Evolutionary conservation across 148 eudicot genomes (phyloP), one percentile per base, ranked within the genome.

Genomic region (Rheum nobile): DNA sequence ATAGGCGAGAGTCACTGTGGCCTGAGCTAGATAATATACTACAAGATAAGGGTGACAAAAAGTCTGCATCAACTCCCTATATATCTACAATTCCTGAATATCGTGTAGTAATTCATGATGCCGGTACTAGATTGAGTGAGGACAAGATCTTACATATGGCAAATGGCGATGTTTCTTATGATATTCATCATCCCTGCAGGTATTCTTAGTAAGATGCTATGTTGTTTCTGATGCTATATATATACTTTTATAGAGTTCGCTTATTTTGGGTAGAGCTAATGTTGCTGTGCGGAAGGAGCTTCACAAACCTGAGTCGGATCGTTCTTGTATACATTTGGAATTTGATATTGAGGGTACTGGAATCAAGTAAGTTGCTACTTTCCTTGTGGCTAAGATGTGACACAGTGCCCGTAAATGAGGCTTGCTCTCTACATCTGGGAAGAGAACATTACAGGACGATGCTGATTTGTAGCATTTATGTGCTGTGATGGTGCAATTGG

Each of bases 161-260:
- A 29, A 90, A 92, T 75, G 97, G 97, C 19, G 80, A 85, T 79
- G 72, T 83, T 74, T 72, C 85, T 48, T 87, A 83, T 84, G 97
- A 92, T 81, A 82, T 87, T 73, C 97, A 92, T 61, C 97, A 92
- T 83, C 97, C 97, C 17, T 92, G 97, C 97, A 88, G 89, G 97
- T 92, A 89, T 24, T 55, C 21, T 63, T 19, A 57, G 1, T 71
- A 24, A 63, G n/a, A 31, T 42, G 52, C 35, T 12, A 19, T 73
- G n/a, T 75, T 13, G 16, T 39, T 19, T 69, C 24, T 46, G 46
- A 22, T 75, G 3, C n/a, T n/a, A n/a, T n/a, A n/a, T n/a, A n/a
- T 41, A 41, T 41, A 6, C 44, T 41, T 41, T 41, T 41, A 41
- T 41, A 41, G 44, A 41, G 7, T 41, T 41, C 10, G 6, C 44